Percentiles rank a stretch among this genome's conserved stretches.
Evolutionary conservation across 345 rosid species (phyloP).

Genomic region (Corchorus capsularis): DNA sequence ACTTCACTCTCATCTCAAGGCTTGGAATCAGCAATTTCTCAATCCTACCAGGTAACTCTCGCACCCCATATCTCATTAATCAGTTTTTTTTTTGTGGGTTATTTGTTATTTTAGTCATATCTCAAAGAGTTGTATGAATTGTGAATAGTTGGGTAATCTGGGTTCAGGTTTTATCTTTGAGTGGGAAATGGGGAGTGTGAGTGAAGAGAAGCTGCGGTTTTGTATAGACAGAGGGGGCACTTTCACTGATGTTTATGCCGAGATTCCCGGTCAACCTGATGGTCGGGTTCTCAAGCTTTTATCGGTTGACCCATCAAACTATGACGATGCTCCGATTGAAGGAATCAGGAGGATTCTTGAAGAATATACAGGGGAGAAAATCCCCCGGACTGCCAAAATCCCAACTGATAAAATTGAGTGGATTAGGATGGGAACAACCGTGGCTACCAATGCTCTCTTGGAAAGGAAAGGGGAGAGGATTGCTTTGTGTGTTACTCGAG

Average conservation of each 20-base stretch:
- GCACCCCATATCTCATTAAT: not conserved
- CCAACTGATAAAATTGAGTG: conserved; percentile 92
- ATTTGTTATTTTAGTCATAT: not conserved
- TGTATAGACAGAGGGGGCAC: conserved; percentile 97
- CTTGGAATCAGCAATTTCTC: not conserved
- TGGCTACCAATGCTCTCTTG: conserved; percentile 90
- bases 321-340: conserved; percentile 96
- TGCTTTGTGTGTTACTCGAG: conserved; percentile 83
- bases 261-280: conserved; percentile 71
- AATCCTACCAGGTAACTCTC: not conserved
- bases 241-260: conserved; percentile 96
- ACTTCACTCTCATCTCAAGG: not conserved
- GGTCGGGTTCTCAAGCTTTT: conserved; percentile 84
- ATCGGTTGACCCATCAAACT: conserved; percentile 92
- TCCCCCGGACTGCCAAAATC: conserved; percentile 68
- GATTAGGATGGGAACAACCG: conserved; percentile 98
- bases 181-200: conserved; percentile 42
- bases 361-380: conserved; percentile 66
- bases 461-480: conserved; percentile 97
- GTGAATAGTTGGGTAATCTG: not conserved
- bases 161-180: not conserved
- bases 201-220: conserved; percentile 66
- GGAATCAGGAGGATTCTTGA: conserved; percentile 92
- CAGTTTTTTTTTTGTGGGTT: not conserved
- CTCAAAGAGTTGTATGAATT: not conserved